Conservation (phyloP, 345 rosid genomes). For the Citrus sp. region DNA sequence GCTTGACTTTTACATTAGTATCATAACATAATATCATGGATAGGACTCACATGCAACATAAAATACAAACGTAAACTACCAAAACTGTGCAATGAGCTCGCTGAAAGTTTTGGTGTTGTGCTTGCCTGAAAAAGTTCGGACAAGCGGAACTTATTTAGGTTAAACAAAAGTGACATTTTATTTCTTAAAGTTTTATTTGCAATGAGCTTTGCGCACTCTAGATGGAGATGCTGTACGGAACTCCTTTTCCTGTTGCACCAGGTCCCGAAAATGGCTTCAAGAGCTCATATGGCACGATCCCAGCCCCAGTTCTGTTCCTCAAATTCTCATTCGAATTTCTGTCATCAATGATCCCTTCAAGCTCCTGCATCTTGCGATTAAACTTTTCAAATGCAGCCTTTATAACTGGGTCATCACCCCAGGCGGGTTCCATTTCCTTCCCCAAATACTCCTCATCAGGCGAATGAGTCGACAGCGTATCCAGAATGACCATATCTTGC, state of each 20-base stretch:
- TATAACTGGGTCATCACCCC: constrained; percentile 29
- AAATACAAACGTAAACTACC: no score
- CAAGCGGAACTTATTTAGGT: no score
- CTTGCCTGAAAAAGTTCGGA: no score
- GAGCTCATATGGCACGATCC: constrained; percentile 39
- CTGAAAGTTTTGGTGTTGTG: no score
- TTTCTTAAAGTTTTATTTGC: background rate
- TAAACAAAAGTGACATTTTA: no score
- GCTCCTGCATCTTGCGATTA: constrained; percentile 27
- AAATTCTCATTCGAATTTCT: constrained; percentile 25
- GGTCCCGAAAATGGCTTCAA: constrained; percentile 40
- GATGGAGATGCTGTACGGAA: constrained; percentile 29
- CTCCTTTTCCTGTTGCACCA: constrained; percentile 47
- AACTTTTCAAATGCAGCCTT: constrained; percentile 38
- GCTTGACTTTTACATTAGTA: no score
- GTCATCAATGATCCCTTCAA: constrained; percentile 37
- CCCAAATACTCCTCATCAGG: constrained; percentile 58
- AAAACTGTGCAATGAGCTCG: no score
- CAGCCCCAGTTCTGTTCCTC: constrained; percentile 45
- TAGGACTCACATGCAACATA: no score
- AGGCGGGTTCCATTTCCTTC: constrained; percentile 23
- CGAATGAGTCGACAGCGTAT: constrained; percentile 40
- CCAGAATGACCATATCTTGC: constrained; percentile 34
- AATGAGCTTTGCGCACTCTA: background rate
- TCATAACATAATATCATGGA: no score